These are phyloP conservation scores for Musa schizocarpa DNA, from an alignment of 176 grass and related monocot genomes.

Conservation along the genomic window DNA sequence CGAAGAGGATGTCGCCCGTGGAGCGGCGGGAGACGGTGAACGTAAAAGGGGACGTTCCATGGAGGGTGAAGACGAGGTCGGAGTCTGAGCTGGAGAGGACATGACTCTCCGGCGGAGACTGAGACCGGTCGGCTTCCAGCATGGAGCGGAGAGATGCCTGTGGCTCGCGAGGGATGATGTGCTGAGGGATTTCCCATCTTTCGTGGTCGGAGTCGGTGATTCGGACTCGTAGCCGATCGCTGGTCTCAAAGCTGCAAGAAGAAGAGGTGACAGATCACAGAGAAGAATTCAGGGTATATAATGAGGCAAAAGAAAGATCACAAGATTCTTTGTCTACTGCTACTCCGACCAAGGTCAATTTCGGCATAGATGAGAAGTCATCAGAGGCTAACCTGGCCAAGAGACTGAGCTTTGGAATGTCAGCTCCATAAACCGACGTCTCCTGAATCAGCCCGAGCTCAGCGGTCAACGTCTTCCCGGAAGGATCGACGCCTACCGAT, in stretches of 20 bases:
- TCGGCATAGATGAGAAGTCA: background rate
- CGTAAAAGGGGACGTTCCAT: conserved; percentile 42
- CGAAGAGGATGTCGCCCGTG: conserved; percentile 63
- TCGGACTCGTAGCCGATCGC: conserved; percentile 57
- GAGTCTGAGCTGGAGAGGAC: conserved; percentile 36
- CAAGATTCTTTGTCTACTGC: too few relatives aligned
- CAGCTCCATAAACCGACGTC: conserved; percentile 26
- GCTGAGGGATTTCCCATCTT: conserved; percentile 71
- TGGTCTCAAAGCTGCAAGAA: conserved; percentile 48
- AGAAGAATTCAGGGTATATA: background rate
- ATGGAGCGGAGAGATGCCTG: background rate
- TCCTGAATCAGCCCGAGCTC: conserved; percentile 34
- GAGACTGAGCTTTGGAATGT: conserved; percentile 36
- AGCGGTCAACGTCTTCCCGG: conserved; percentile 28
- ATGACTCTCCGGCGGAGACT: background rate
- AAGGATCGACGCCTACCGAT: conserved; percentile 5
- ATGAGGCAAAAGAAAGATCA: background rate
- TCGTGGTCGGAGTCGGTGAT: conserved; percentile 58
- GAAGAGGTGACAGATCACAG: too few relatives aligned
- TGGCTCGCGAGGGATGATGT: conserved; percentile 41
- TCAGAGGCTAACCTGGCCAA: conserved; percentile 39
- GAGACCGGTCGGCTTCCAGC: background rate
- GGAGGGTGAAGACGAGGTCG: conserved; percentile 48
- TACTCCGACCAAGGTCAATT: too few relatives aligned
- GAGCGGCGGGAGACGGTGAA: conserved; percentile 70